These are phyloP conservation scores for Globisporangium radiosum DNA, from an alignment of 352 stramenopile species.

Conservation along the genomic window DNA sequence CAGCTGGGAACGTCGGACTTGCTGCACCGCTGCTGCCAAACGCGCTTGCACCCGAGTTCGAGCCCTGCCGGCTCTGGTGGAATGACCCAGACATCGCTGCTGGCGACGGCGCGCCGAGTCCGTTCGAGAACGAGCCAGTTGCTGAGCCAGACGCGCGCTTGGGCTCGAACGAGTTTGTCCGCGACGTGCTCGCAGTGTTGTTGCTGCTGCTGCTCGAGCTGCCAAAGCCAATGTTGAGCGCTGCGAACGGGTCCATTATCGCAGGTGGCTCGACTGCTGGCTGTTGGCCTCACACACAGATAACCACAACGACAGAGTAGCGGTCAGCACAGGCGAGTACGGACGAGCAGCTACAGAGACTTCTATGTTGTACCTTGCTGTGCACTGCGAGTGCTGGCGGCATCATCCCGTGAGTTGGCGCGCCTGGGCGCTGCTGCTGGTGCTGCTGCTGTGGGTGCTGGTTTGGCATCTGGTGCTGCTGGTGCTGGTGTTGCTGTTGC, in stretches of 20 bases:
- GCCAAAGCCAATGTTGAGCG: conserved; percentile 52
- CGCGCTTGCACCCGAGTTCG: conserved; percentile 3
- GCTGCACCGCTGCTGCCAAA: conserved; percentile 7
- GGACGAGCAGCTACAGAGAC: too few relatives aligned
- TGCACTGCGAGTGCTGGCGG: conserved; percentile 17
- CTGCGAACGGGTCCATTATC: conserved; percentile 69
- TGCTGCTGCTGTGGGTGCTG: conserved; percentile 24
- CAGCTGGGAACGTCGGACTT: conserved; percentile 1
- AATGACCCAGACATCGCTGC: conserved; percentile 1
- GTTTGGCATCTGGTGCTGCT: conserved; percentile 13
- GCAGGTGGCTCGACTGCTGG: conserved; percentile 16
- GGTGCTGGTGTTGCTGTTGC: conserved; percentile 20
- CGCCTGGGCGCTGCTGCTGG: conserved; percentile 16
- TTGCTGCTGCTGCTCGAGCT: conserved; percentile 15
- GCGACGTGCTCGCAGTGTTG: conserved; percentile 17
- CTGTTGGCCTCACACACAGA: neutral
- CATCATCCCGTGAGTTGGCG: conserved; percentile 3
- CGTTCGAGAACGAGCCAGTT: conserved; percentile 8
- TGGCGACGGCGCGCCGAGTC: neutral
- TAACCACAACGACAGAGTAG: neutral
- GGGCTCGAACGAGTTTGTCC: conserved; percentile 26
- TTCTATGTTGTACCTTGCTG: conserved; percentile 27
- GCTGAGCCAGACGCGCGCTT: conserved; percentile 13
- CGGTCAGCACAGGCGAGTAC: neutral
- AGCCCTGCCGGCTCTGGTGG: conserved; percentile 4